These are phyloP conservation scores for Wakefieldia striispora DNA, from an alignment of 768 basidiomycete genomes.

Conservation along the genomic window DNA sequence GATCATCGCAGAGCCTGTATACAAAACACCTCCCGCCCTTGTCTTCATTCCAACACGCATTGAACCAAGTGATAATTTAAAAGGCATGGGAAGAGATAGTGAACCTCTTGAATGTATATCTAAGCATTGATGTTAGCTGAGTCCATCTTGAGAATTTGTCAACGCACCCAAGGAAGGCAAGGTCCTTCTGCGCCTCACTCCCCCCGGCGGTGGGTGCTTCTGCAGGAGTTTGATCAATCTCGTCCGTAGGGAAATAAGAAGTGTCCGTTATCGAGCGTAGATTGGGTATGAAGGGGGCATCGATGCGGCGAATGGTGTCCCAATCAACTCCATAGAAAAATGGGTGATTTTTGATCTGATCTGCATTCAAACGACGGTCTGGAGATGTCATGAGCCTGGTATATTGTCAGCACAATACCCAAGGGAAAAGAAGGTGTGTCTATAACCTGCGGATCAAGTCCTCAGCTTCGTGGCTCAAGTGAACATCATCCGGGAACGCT, in stretches of 20 bases:
- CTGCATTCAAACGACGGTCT: slow-evolving; percentile 73
- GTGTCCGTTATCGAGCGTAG: slow-evolving; percentile 92
- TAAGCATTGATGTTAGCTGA: slow-evolving; percentile 26
- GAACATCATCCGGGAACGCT: slow-evolving; percentile 90
- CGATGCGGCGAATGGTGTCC: slow-evolving; percentile 81
- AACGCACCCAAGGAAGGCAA: slow-evolving; percentile 65
- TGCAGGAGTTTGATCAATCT: slow-evolving; percentile 73
- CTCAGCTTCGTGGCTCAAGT: slow-evolving; percentile 87
- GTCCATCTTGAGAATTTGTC: background rate
- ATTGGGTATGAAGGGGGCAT: slow-evolving; percentile 95
- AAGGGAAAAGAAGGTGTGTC: background rate
- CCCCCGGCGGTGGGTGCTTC: slow-evolving; percentile 39
- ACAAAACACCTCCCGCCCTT: background rate
- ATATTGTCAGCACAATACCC: slow-evolving; percentile 5
- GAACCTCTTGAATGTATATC: slow-evolving; percentile 82
- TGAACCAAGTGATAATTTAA: slow-evolving; percentile 21
- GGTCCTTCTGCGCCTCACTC: slow-evolving; percentile 49
- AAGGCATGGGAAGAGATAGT: slow-evolving; percentile 58
- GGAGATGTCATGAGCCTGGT: slow-evolving; percentile 78
- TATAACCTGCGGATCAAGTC: slow-evolving; percentile 79
- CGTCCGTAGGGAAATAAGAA: slow-evolving; percentile 97
- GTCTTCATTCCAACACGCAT: background rate
- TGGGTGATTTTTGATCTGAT: slow-evolving; percentile 87
- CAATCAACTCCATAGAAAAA: slow-evolving; percentile 98
- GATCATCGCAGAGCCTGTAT: background rate